phyloP scores from a whole-genome alignment of 2,329 filamentous ascomycete species.

The Colletotrichum sp. region DNA sequence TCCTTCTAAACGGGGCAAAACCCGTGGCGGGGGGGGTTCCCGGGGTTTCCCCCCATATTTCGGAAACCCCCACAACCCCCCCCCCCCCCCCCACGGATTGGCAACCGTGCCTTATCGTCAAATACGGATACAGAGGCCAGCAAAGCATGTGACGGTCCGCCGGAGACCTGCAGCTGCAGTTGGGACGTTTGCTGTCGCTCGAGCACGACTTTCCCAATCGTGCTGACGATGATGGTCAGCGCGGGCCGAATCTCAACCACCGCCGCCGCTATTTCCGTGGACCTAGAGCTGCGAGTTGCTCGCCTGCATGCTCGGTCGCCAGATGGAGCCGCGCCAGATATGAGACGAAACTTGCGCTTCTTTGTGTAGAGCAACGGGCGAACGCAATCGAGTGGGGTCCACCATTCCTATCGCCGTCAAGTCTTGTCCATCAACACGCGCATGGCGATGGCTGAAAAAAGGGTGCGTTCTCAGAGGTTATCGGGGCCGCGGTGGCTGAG shows the following conservation, averaged over 20 bases:
- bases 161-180: background rate
- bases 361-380: background rate
- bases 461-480: background rate
- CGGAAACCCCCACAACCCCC: too few relatives aligned
- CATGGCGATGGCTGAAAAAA: background rate
- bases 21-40: too few relatives aligned
- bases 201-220: background rate
- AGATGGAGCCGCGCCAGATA: background rate
- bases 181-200: background rate
- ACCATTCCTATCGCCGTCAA: background rate
- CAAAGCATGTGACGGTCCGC: background rate
- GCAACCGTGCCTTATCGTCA: background rate
- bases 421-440: background rate
- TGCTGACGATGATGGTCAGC: background rate
- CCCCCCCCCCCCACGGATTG: background rate
- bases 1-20: too few relatives aligned
- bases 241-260: background rate
- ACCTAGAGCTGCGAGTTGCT: background rate
- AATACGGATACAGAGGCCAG: background rate
- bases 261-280: background rate
- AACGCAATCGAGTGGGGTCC: background rate
- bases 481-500: background rate
- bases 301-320: background rate
- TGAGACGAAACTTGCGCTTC: background rate
- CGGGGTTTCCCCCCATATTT: too few relatives aligned